Percentiles rank a stretch among this genome's conserved stretches.
Conservation (phyloP, 1,284 basidiomycete species). For the Sanghuangporus baumii region DNA sequence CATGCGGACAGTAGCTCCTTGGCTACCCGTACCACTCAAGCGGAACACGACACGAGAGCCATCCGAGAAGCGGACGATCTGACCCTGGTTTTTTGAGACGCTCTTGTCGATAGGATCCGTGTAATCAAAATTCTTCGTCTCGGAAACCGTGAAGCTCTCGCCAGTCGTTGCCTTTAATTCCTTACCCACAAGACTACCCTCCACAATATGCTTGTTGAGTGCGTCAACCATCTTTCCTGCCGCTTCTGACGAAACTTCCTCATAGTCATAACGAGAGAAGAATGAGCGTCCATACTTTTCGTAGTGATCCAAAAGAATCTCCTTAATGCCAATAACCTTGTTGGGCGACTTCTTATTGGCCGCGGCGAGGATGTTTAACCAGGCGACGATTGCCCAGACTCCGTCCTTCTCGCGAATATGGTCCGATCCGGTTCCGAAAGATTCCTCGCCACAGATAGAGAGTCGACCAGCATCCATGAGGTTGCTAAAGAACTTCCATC, state of each 20-base stretch:
- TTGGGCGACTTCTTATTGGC: conserved; percentile 81
- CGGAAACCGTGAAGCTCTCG: conserved; percentile 74
- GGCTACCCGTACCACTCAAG: conserved; percentile 91
- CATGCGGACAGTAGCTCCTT: conserved; percentile 91
- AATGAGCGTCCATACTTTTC: conserved; percentile 93
- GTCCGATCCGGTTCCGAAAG: conserved; percentile 98
- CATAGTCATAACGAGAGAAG: conserved; percentile 99
- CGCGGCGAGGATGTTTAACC: conserved; percentile 95
- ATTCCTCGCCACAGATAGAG: conserved; percentile 98
- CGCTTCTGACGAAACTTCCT: conserved; percentile 90
- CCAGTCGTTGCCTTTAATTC: conserved; percentile 63
- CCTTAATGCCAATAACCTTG: conserved; percentile 80
- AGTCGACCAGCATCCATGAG: conserved; percentile 97
- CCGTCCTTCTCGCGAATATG: conserved; percentile 99
- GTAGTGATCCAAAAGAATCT: conserved; percentile 85
- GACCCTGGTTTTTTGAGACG: conserved; percentile 93
- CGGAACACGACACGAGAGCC: conserved; percentile 95
- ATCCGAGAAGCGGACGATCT: conserved; percentile 88
- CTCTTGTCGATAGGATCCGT: conserved; percentile 96
- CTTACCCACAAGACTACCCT: conserved; percentile 62
- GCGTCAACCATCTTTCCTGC: conserved; percentile 82
- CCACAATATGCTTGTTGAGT: conserved; percentile 68
- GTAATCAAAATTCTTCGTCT: conserved; percentile 89
- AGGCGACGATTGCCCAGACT: conserved; percentile 95
- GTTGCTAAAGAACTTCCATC: conserved; percentile 99